phyloP scores from a whole-genome alignment of 306 rosid genomes.

The Canavalia gladiata region DNA sequence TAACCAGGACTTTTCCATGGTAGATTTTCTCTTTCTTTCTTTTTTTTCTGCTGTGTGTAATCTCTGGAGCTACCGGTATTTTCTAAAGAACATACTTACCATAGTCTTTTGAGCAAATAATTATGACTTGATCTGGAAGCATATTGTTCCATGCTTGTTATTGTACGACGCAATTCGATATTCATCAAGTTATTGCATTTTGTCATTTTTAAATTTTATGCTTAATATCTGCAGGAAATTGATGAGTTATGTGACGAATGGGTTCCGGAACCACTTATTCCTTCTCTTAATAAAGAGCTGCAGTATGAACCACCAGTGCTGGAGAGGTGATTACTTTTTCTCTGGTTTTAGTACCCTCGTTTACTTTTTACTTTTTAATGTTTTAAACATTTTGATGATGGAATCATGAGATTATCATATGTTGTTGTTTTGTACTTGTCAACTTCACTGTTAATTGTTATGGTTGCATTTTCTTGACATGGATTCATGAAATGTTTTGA shows the following conservation, averaged over 20 bases:
- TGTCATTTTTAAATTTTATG: conserved; percentile 29
- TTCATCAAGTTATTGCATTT: conserved; percentile 4
- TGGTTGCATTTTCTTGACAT: conserved; percentile 39
- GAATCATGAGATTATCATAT: conserved; percentile 15
- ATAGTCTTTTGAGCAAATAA: conserved; percentile 4
- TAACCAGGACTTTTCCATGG: background rate
- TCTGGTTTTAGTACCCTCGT: conserved; percentile 13
- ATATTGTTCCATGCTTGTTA: conserved; percentile 20
- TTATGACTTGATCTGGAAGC: conserved; percentile 16
- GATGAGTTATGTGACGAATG: conserved; percentile 95
- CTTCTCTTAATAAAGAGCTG: conserved; percentile 75
- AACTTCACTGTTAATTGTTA: conserved; percentile 26
- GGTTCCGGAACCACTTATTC: conserved; percentile 96
- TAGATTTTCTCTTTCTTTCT: background rate
- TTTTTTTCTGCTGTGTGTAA: background rate
- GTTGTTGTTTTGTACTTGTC: conserved; percentile 34
- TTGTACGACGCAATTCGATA: conserved; percentile 3
- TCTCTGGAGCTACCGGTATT: conserved; percentile 3
- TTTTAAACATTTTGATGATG: conserved; percentile 7
- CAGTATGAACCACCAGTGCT: conserved; percentile 83
- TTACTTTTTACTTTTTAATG: conserved; percentile 29
- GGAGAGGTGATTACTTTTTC: conserved; percentile 77
- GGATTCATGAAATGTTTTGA: conserved; percentile 9
- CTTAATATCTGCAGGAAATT: conserved; percentile 71
- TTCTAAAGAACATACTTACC: conserved; percentile 7